Evolutionary conservation across 306 rosid species (phyloP).

Genomic region (Quercus glauca): DNA sequence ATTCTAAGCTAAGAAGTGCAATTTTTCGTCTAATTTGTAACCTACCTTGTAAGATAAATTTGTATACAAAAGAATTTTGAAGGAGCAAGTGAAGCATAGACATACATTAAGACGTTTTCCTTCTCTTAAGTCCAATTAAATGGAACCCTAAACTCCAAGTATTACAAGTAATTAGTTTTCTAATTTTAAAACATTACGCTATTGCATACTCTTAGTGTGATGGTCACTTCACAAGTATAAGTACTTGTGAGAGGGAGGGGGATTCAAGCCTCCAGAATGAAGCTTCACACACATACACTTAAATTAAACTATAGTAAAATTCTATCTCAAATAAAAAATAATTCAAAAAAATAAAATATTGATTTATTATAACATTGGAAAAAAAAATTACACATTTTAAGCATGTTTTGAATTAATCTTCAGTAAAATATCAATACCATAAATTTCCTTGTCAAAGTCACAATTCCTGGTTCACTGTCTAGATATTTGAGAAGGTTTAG

Average conservation of each 20-base stretch:
- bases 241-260: rapidly evolving
- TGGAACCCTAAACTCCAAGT: not conserved
- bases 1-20: not conserved
- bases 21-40: not conserved
- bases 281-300: no score
- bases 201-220: not conserved
- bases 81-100: not conserved
- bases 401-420: no score
- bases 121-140: not conserved
- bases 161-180: not conserved
- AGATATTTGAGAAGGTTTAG: no score
- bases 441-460: no score
- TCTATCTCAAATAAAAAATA: no score
- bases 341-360: no score
- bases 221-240: no score
- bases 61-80: not conserved
- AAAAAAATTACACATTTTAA: no score
- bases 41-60: not conserved
- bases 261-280: rapidly evolving
- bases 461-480: no score
- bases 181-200: slow-evolving; percentile 8
- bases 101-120: not conserved
- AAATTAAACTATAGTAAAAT: no score
- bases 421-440: no score
- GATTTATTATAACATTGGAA: no score